Conservation (phyloP, 495 filamentous ascomycete genomes). For the Neurospora discreta region DNA sequence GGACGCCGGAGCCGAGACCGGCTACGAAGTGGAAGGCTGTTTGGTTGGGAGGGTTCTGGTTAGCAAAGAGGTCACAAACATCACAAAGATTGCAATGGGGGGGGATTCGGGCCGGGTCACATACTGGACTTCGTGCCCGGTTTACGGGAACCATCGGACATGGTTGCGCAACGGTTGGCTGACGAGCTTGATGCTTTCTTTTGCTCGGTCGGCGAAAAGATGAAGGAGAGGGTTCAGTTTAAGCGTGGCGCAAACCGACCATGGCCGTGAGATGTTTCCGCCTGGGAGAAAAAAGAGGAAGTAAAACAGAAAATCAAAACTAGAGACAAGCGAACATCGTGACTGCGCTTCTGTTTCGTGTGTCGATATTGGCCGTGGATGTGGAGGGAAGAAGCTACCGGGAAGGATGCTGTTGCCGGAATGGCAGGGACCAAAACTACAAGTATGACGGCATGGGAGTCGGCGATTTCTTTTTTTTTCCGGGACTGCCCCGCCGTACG, state of each 20-base stretch:
- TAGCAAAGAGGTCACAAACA: neutral
- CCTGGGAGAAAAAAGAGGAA: neutral
- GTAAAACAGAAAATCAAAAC: neutral
- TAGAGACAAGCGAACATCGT: neutral
- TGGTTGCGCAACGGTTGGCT: constrained; percentile 8
- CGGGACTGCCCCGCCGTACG: neutral
- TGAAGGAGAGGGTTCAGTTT: neutral
- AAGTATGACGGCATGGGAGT: neutral
- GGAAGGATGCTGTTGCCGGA: neutral
- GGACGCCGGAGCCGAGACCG: constrained; percentile 75
- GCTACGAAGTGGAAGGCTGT: constrained; percentile 74
- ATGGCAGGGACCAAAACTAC: neutral
- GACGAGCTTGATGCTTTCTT: neutral
- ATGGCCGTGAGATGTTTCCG: neutral
- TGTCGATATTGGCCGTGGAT: neutral
- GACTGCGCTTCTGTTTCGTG: neutral
- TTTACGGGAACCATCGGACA: constrained; percentile 27
- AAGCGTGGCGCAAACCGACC: neutral
- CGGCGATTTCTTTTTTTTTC: neutral
- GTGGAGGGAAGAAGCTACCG: neutral
- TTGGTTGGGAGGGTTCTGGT: neutral
- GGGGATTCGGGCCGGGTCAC: neutral
- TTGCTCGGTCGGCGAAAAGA: neutral
- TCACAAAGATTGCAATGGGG: neutral
- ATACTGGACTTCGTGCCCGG: constrained; percentile 23